phyloP scores from a whole-genome alignment of 441 rosid genomes.

The Gossypium davidsonii region DNA sequence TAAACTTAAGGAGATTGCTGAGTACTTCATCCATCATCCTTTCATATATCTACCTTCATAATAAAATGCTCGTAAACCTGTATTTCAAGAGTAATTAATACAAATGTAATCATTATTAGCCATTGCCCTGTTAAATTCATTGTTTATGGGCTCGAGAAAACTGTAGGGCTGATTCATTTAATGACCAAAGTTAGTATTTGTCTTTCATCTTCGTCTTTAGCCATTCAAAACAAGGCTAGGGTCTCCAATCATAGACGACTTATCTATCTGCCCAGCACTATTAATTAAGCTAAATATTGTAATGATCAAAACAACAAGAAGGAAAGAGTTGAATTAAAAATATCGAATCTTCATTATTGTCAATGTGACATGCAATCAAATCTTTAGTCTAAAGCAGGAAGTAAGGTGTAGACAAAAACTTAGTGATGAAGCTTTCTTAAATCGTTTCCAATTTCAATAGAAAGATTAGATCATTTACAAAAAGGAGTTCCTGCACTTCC shows the following conservation, averaged over 20 bases:
- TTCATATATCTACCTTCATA: not conserved
- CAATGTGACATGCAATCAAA: not conserved
- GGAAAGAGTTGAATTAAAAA: not conserved
- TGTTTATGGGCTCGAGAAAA: not conserved
- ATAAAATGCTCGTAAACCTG: not conserved
- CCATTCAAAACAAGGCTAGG: too few relatives aligned
- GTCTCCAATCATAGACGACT: too few relatives aligned
- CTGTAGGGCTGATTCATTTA: not conserved
- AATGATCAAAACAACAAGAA: too few relatives aligned
- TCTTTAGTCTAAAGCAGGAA: not conserved
- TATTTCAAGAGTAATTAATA: too few relatives aligned
- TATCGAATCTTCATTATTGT: not conserved
- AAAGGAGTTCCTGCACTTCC: not conserved
- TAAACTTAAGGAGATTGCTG: too few relatives aligned
- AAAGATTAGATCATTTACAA: not conserved
- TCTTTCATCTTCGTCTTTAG: too few relatives aligned
- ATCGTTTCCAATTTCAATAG: not conserved
- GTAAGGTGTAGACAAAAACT: not conserved
- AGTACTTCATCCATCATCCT: too few relatives aligned
- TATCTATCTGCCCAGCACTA: too few relatives aligned
- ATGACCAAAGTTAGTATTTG: too few relatives aligned
- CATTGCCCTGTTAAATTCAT: not conserved
- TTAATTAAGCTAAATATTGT: too few relatives aligned
- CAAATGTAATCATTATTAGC: not conserved
- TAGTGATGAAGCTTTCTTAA: not conserved